Percentiles rank a stretch among this genome's conserved stretches.
phyloP scores from a whole-genome alignment of 176 grass and related monocot species.

The Musa schizocarpa region DNA sequence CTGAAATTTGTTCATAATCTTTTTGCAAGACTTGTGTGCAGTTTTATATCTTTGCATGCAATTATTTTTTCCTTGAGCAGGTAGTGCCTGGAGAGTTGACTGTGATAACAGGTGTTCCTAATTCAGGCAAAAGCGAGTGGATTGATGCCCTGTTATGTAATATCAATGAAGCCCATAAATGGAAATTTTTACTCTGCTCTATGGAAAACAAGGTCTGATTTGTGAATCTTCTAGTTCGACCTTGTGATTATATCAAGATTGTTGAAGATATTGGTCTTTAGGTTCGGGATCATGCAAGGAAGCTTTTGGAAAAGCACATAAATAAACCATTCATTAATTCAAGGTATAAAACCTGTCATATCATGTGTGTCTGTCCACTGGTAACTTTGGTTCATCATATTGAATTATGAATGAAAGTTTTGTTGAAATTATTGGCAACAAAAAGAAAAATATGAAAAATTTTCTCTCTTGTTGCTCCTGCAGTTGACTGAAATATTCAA shows the following conservation, averaged over 20 bases:
- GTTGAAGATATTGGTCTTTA: conserved; percentile 11
- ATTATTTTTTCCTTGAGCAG: conserved; percentile 31
- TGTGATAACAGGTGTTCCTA: conserved; percentile 87
- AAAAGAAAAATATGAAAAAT: no score
- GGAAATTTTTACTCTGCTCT: conserved; percentile 93
- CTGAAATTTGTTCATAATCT: no score
- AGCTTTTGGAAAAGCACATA: conserved; percentile 87
- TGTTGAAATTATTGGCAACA: no score
- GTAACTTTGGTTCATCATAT: background rate
- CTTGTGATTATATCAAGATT: conserved; percentile 13
- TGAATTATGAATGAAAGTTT: no score
- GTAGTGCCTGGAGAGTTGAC: conserved; percentile 83
- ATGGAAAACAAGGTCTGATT: conserved; percentile 88
- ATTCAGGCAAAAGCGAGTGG: conserved; percentile 99
- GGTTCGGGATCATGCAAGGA: conserved; percentile 92
- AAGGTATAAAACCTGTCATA: conserved; percentile 34
- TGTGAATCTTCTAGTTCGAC: conserved; percentile 19
- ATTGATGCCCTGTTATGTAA: conserved; percentile 93
- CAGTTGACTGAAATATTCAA: no score
- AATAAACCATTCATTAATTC: conserved; percentile 84
- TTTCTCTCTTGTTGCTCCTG: no score
- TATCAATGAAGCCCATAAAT: conserved; percentile 64
- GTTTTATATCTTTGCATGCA: background rate
- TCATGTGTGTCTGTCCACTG: background rate
- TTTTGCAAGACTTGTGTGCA: background rate